phyloP scores from a whole-genome alignment of 2,329 filamentous ascomycete genomes.

The Calonectria hongkongensis region DNA sequence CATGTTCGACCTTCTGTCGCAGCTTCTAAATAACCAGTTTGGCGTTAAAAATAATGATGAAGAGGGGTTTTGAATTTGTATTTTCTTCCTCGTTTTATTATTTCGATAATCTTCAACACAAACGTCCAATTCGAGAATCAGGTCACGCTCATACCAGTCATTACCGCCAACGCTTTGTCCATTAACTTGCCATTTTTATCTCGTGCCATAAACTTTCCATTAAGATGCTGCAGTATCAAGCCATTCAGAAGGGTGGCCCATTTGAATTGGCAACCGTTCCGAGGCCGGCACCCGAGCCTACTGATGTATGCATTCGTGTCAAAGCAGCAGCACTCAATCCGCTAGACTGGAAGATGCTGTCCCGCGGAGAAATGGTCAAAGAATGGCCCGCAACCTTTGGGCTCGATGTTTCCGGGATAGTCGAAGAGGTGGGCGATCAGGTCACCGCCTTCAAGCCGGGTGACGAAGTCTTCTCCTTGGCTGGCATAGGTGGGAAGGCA shows the following conservation, averaged over 20 bases:
- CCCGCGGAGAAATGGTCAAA: conserved; percentile 44
- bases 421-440: conserved; percentile 50
- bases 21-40: neutral
- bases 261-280: conserved; percentile 44
- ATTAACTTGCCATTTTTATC: neutral
- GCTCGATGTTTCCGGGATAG: conserved; percentile 48
- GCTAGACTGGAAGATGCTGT: conserved; percentile 49
- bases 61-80: neutral
- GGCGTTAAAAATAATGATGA: conserved; percentile 15
- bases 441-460: conserved; percentile 55
- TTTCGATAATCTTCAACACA: neutral
- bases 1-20: neutral
- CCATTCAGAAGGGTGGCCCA: conserved; percentile 43
- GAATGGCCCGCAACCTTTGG: conserved; percentile 47
- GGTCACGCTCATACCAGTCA: neutral
- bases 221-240: conserved; percentile 45
- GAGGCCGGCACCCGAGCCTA: conserved; percentile 38
- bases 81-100: neutral
- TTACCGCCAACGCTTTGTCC: neutral
- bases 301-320: conserved; percentile 46
- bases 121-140: neutral
- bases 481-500: conserved; percentile 46
- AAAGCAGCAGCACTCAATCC: conserved; percentile 51
- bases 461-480: conserved; percentile 62
- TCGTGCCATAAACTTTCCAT: conserved; percentile 28